phyloP scores from a whole-genome alignment of 768 basidiomycete species.

The Flagelloscypha sp. region DNA sequence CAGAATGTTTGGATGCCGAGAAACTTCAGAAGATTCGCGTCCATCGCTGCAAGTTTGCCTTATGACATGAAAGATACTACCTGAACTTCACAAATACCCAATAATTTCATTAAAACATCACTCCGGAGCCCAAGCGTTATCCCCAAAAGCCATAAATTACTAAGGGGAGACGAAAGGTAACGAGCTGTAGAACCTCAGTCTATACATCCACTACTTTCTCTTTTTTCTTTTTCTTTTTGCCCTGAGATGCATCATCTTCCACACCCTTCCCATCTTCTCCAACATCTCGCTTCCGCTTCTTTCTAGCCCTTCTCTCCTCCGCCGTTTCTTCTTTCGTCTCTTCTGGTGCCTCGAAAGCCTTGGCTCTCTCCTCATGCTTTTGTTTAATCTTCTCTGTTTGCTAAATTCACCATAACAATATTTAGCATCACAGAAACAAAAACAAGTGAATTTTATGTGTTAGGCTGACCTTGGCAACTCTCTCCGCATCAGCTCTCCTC shows the following conservation, averaged over 20 bases:
- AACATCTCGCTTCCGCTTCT: conserved; percentile 30
- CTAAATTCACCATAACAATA: conserved; percentile 27
- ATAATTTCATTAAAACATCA: too few relatives aligned
- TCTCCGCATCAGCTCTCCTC: conserved; percentile 55
- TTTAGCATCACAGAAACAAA: not conserved
- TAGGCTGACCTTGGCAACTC: too few relatives aligned
- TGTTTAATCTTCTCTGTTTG: conserved; percentile 71
- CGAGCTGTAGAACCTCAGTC: too few relatives aligned
- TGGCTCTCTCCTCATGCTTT: conserved; percentile 72
- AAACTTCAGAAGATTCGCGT: too few relatives aligned
- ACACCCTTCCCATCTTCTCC: conserved; percentile 22
- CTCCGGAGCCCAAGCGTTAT: too few relatives aligned
- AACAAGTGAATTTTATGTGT: conserved; percentile 54
- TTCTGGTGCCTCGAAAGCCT: conserved; percentile 82
- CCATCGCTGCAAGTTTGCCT: too few relatives aligned
- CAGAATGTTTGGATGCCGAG: too few relatives aligned
- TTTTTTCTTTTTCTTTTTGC: conserved; percentile 36
- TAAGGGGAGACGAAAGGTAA: too few relatives aligned
- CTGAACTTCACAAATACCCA: too few relatives aligned
- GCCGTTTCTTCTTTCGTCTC: conserved; percentile 69
- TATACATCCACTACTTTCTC: too few relatives aligned
- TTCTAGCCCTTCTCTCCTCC: conserved; percentile 65
- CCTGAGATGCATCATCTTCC: conserved; percentile 22
- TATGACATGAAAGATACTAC: too few relatives aligned
- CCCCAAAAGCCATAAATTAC: too few relatives aligned